Evolutionary conservation across 768 basidiomycete species (phyloP).

Genomic region (Postia placenta): DNA sequence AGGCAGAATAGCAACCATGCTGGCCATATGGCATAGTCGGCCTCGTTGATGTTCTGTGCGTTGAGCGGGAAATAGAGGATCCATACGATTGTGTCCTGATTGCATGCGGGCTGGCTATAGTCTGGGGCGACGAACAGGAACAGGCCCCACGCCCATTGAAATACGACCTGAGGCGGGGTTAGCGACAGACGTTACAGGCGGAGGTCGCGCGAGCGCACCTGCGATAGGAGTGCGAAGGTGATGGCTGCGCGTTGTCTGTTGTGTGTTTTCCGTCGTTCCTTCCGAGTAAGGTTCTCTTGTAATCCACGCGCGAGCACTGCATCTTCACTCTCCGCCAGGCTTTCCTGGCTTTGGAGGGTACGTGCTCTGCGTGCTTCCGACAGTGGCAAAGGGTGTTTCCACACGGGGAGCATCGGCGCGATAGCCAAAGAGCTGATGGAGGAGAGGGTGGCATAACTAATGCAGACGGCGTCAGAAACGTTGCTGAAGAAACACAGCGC

Average conservation of each 20-base stretch:
- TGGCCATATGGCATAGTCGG: slow-evolving; percentile 19
- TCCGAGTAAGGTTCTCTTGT: too few species aligned
- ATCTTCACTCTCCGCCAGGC: too few species aligned
- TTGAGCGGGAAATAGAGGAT: slow-evolving; percentile 15
- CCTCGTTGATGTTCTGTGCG: slow-evolving; percentile 10
- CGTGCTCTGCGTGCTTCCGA: too few species aligned
- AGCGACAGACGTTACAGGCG: not conserved
- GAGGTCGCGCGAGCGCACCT: slow-evolving; percentile 12
- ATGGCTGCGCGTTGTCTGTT: slow-evolving; percentile 15
- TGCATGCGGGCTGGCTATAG: slow-evolving; percentile 19
- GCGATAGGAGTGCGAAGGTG: slow-evolving; percentile 19
- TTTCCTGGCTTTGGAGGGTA: too few species aligned
- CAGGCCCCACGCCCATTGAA: slow-evolving; percentile 24
- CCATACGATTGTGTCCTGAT: slow-evolving; percentile 14
- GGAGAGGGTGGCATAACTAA: slow-evolving; percentile 15
- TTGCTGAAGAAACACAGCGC: not conserved
- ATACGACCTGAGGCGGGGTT: slow-evolving; percentile 13
- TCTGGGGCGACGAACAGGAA: slow-evolving; percentile 18
- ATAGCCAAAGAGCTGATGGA: slow-evolving; percentile 22
- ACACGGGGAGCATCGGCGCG: slow-evolving; percentile 21
- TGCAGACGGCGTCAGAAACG: slow-evolving; percentile 2
- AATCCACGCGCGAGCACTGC: too few species aligned
- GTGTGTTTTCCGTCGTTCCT: slow-evolving; percentile 14
- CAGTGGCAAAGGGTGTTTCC: too few species aligned
- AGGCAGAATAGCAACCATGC: slow-evolving; percentile 22